Percentiles rank a stretch among this genome's conserved stretches.
Evolutionary conservation across 1,284 basidiomycete species (phyloP).

Genomic region (Ustilago esculenta): DNA sequence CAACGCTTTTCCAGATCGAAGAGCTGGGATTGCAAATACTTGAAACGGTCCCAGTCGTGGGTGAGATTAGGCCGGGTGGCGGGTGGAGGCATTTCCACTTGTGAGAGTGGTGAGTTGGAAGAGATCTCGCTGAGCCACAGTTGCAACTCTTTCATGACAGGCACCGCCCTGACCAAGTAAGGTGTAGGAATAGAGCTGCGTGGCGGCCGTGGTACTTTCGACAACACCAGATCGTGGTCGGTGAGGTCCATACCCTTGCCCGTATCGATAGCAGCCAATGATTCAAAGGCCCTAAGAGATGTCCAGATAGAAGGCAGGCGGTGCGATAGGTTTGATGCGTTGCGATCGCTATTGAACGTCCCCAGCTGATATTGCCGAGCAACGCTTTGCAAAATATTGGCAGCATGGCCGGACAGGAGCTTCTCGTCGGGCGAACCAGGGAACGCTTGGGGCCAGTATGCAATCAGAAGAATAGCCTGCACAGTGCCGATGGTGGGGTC

Average conservation of each 20-base stretch:
- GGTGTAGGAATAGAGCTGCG: constrained; percentile 31
- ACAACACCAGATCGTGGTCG: constrained; percentile 32
- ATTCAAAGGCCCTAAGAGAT: constrained; percentile 26
- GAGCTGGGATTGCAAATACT: constrained; percentile 37
- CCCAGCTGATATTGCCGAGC: constrained; percentile 2
- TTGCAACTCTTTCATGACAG: constrained; percentile 33
- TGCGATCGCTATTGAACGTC: constrained; percentile 11
- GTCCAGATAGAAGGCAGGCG: constrained; percentile 26
- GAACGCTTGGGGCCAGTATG: constrained; percentile 43
- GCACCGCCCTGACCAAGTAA: constrained; percentile 17
- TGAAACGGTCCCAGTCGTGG: constrained; percentile 48
- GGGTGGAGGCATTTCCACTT: constrained; percentile 12
- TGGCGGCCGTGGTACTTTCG: constrained; percentile 22
- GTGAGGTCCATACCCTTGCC: constrained; percentile 37
- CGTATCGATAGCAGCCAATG: constrained; percentile 30
- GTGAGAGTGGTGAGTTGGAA: constrained; percentile 21
- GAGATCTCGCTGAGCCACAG: constrained; percentile 35
- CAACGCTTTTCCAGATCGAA: constrained; percentile 43
- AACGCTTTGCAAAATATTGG: constrained; percentile 23
- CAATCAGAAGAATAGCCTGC: constrained; percentile 39
- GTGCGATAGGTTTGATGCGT: constrained; percentile 11
- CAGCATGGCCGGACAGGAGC: constrained; percentile 19
- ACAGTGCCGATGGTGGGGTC: constrained; percentile 28
- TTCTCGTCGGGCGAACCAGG: constrained; percentile 38
- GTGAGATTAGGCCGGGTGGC: constrained; percentile 21